Evolutionary conservation across 805 yeast species (phyloP), one percentile per base, ranked within the genome.

Genomic region (baker's yeast (Saccharomyces cerevisiae)): DNA sequence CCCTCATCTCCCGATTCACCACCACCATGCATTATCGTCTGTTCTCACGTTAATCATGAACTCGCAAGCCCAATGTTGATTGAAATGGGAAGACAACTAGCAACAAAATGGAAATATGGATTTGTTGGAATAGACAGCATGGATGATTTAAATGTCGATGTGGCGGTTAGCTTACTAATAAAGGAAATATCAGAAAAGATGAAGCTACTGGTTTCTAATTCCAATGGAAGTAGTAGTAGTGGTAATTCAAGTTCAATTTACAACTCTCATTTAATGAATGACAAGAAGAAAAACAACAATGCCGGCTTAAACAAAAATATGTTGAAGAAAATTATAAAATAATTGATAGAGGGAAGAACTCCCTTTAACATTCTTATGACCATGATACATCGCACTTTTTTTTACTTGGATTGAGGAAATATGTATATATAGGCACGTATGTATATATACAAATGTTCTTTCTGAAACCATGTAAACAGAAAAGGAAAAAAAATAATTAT

Each of bases 21-120:
- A 14, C 95, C 94, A 0, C 91, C 92, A 1, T 78, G 85, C 14
- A 70, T 85, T 62, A 73, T 87, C 4, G 77, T 84, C 1, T 85
- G 87, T 59, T 85, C 92, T 0, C 86, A 87, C 62, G 65, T 73
- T 0, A 73, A 77, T 41, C 82, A 80, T 64, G 78, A 75, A 14
- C 70, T 83, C 50, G 81, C 83, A 0, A 80, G 87, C 30, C 89
- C 90, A 0, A 64, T 75, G 13, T 63, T 86, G 47, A 72, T 86
- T 2, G 79, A 79, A 47, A 71, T 76, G 53, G 95, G 94, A 0
- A 73, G 72, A 54, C 67, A 76, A 29, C 63, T 85, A 51, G 88
- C 89, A 0, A 65, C 71, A 22, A 62, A 71, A 24, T 86, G 92
- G 92, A 75, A 77, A 1, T 78, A 85, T 59, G 83, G 87, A 0